Evolutionary conservation across 139 green algal species (phyloP), one percentile per base, ranked within the genome.

Genomic region (Diplosphaera chodatii): DNA sequence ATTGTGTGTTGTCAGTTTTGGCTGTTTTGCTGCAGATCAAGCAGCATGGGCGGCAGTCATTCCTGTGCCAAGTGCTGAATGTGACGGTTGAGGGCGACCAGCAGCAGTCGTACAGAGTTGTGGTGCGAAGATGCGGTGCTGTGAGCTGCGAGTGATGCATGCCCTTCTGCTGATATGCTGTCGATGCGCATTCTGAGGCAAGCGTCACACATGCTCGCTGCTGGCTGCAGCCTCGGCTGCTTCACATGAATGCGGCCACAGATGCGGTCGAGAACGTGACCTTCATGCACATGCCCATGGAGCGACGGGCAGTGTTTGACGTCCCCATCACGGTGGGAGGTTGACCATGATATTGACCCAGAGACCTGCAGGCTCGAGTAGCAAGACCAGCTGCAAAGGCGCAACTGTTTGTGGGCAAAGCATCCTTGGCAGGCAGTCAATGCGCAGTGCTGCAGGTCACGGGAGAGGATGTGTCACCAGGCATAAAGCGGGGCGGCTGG

Each of bases 231-330:
- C 73, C 77, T 20, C 74, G 80, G n/a, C 67, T 82, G 32, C 72
- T 87, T 33, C 82, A 87, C 59, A 72, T 84, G 22, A 78, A 69
- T 8, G 68, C 82, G 25, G 77, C 73, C 33, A 87, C 77, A 1
- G 70, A 78, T 6, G 55, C 74, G 25, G 69, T 86, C n/a, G 82
- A 87, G 37, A 87, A 87, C 32, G 73, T 87, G 29, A 86, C 77
- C 0, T 73, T 87, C 69, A 82, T 87, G 23, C 68, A 80, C 69
- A 82, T 74, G 40, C 80, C 80, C 1, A 55, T 74, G 6, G 82
- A 82, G 6, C 71, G 82, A 21, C 63, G 40, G 27, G 70, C 86
- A 22, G 31, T 31, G 20, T 70, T 86, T 20, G 63, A 80, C 1
- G 71, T 87, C 27, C 82, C 82, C 2, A 34, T 87, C 8, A 70